Conservation (phyloP, 306 rosid genomes). For the Vigna reflexopilosa region DNA sequence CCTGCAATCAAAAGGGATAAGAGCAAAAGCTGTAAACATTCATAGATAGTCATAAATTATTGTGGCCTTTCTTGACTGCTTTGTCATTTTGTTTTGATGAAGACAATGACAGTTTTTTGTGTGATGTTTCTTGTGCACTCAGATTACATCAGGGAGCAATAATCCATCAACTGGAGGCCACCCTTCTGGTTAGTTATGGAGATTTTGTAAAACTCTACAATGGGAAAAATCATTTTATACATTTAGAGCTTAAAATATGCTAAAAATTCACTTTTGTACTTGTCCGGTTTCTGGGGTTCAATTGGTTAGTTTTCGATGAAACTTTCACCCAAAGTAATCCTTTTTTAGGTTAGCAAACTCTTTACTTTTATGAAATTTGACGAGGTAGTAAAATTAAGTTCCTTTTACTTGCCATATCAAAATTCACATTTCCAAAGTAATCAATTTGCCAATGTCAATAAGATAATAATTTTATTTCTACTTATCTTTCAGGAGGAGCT, state of each 20-base stretch:
- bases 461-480: neutral
- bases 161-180: constrained; percentile 61
- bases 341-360: constrained; percentile 12
- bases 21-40: neutral
- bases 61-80: neutral
- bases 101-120: constrained; percentile 9
- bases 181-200: constrained; percentile 67
- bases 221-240: constrained; percentile 10
- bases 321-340: neutral
- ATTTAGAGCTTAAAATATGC: neutral
- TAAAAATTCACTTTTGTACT: neutral
- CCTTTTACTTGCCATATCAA: constrained; percentile 13
- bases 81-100: constrained; percentile 27
- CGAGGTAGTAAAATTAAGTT: neutral
- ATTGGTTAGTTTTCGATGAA: constrained; percentile 8
- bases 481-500: constrained; percentile 60
- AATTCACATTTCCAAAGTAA: constrained; percentile 4
- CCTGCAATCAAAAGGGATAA: neutral
- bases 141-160: constrained; percentile 65
- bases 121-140: constrained; percentile 29
- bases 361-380: neutral
- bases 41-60: neutral
- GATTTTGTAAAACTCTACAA: constrained; percentile 7
- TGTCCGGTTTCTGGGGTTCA: constrained; percentile 26
- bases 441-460: constrained; percentile 10